These are phyloP conservation scores for Piloderma croceum DNA, from an alignment of 768 basidiomycete genomes.

Conservation along the genomic window DNA sequence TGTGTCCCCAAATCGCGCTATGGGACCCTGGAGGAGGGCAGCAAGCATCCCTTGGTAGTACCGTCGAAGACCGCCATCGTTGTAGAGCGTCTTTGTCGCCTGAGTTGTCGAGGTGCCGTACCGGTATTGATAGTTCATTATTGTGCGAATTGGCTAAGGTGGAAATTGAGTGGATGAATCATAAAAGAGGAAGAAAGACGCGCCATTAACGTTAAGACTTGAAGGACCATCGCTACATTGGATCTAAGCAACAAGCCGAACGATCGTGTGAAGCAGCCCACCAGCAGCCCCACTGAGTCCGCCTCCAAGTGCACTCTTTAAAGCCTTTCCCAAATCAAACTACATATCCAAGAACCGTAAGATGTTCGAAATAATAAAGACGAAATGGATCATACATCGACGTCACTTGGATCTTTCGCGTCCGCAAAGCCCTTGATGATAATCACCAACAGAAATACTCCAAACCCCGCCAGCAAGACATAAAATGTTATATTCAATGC, in stretches of 20 bases:
- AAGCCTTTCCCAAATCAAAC: conserved; percentile 75
- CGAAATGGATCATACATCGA: neutral
- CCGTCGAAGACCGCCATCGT: conserved; percentile 73
- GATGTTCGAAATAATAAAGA: neutral
- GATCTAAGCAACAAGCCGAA: neutral
- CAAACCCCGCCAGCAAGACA: neutral
- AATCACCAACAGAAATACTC: neutral
- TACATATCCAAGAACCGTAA: conserved; percentile 24
- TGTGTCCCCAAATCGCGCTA: conserved; percentile 89
- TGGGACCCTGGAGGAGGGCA: conserved; percentile 81
- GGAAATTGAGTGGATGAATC: conserved; percentile 1
- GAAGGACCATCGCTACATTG: conserved; percentile 81
- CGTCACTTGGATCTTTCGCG: neutral
- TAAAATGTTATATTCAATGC: neutral
- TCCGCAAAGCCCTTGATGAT: neutral
- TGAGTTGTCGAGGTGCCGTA: conserved; percentile 73
- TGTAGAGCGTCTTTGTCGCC: conserved; percentile 62
- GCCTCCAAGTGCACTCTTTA: conserved; percentile 83
- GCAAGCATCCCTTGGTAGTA: conserved; percentile 87
- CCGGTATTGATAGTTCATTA: conserved; percentile 96
- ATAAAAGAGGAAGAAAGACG: neutral
- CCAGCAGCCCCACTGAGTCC: conserved; percentile 87
- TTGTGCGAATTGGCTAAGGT: conserved; percentile 76
- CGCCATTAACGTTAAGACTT: conserved; percentile 84
- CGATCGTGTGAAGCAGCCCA: conserved; percentile 20